A percentile compares a stretch with the other conserved stretches of the same genome.
These are phyloP conservation scores for Byssothecium circinans DNA, from an alignment of 2,329 filamentous ascomycete genomes.

Conservation along the genomic window DNA sequence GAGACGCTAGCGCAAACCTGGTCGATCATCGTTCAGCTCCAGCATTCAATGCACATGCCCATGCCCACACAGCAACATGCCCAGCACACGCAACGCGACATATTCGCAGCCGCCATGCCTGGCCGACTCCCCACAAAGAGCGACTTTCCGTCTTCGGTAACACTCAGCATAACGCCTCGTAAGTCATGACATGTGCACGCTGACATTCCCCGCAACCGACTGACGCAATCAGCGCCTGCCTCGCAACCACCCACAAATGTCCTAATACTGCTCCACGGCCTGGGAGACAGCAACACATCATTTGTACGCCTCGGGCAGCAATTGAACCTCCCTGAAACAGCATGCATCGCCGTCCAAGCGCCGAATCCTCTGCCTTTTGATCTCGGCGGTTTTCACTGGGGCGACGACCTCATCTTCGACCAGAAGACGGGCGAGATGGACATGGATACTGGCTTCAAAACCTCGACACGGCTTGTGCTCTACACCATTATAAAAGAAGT, in stretches of 20 bases:
- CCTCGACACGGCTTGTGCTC: slow-evolving; percentile 46
- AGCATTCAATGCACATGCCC: slow-evolving; percentile 6
- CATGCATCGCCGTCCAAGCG: slow-evolving; percentile 73
- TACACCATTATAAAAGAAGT: slow-evolving; percentile 49
- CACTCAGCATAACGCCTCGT: slow-evolving; percentile 50
- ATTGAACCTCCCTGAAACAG: slow-evolving; percentile 74
- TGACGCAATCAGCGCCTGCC: slow-evolving; percentile 43
- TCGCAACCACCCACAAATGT: slow-evolving; percentile 69
- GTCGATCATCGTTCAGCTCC: slow-evolving; percentile 14
- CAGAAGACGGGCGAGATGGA: slow-evolving; percentile 56
- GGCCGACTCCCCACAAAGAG: slow-evolving; percentile 46
- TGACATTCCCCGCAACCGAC: slow-evolving; percentile 13
- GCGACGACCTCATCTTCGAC: slow-evolving; percentile 61
- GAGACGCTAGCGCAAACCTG: slow-evolving; percentile 13
- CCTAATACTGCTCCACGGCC: slow-evolving; percentile 79
- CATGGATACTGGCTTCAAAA: slow-evolving; percentile 56
- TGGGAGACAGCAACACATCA: slow-evolving; percentile 72
- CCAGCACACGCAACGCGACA: slow-evolving; percentile 16
- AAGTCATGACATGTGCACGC: slow-evolving; percentile 24
- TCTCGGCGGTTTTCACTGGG: slow-evolving; percentile 66
- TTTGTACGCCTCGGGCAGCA: slow-evolving; percentile 71
- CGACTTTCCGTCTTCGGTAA: slow-evolving; percentile 48
- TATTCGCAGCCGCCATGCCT: slow-evolving; percentile 35
- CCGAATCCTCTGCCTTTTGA: slow-evolving; percentile 69
- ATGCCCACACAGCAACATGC: background rate